Percentiles rank a stretch among this genome's conserved stretches.
Evolutionary conservation across 75 land plant genomes (phyloP).

Genomic region (Cupressus sempervirens): DNA sequence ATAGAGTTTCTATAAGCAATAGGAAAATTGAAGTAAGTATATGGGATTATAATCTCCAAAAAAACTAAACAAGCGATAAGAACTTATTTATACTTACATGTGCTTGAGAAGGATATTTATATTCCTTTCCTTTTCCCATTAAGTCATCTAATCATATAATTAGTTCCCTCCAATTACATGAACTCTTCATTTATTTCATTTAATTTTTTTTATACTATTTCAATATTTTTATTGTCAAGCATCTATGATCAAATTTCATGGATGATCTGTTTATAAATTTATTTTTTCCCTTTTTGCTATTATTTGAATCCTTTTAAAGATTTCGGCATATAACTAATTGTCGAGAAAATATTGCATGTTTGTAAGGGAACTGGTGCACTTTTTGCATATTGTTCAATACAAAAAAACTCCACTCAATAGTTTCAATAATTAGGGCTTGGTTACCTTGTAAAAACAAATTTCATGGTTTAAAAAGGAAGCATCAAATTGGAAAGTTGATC

Average conservation of each 20-base stretch:
- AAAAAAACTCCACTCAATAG: constrained; percentile 44
- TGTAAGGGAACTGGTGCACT: constrained; percentile 70
- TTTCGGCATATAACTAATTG: background rate
- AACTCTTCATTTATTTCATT: no score
- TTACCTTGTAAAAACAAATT: constrained; percentile 62
- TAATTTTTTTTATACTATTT: background rate
- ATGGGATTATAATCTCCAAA: no score
- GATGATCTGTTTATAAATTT: background rate
- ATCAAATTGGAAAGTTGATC: constrained; percentile 47
- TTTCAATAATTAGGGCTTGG: constrained; percentile 56
- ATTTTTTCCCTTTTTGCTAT: background rate
- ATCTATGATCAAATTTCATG: background rate
- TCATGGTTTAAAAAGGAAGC: constrained; percentile 80
- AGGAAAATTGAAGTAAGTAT: no score
- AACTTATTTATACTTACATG: no score
- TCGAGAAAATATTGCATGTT: constrained; percentile 84
- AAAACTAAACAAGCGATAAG: no score
- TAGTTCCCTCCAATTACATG: no score
- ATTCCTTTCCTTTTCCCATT: no score
- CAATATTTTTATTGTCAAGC: background rate
- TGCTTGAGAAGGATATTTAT: no score
- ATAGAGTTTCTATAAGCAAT: no score
- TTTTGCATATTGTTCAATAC: constrained; percentile 64
- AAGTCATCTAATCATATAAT: no score
- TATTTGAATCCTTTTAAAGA: background rate